Percentiles rank a stretch among this genome's conserved stretches.
phyloP scores from a whole-genome alignment of 2,329 filamentous ascomycete genomes.

The Xylaria arbuscula region DNA sequence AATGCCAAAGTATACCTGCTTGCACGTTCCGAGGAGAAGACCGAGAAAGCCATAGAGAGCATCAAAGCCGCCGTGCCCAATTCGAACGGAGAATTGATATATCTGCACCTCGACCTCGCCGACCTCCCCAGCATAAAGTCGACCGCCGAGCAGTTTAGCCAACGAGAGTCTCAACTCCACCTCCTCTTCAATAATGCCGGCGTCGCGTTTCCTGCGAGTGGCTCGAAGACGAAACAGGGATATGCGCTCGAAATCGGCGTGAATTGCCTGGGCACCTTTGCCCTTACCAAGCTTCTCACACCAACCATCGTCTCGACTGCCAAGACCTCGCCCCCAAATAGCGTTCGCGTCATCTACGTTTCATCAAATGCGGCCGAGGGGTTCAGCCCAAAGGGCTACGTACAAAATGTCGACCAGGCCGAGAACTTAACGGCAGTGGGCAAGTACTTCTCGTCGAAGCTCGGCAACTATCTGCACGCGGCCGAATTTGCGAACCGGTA shows the following conservation, averaged over 20 bases:
- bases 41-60: constrained; percentile 26
- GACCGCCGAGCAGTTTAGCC: constrained; percentile 61
- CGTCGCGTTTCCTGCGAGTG: constrained; percentile 59
- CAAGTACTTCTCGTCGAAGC: constrained; percentile 40
- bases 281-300: constrained; percentile 41
- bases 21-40: constrained; percentile 49
- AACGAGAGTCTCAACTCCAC: constrained; percentile 66
- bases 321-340: constrained; percentile 26
- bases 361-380: constrained; percentile 32
- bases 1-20: constrained; percentile 63
- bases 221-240: constrained; percentile 46
- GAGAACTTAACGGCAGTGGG: constrained; percentile 26
- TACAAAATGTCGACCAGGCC: constrained; percentile 39
- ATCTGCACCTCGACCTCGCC: constrained; percentile 35
- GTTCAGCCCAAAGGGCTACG: constrained; percentile 30
- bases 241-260: constrained; percentile 44
- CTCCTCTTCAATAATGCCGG: constrained; percentile 63
- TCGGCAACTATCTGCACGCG: constrained; percentile 37
- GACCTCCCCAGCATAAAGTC: constrained; percentile 49
- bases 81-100: constrained; percentile 45
- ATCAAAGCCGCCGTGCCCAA: constrained; percentile 33
- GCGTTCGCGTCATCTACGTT: constrained; percentile 42
- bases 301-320: constrained; percentile 35
- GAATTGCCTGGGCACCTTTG: constrained; percentile 42
- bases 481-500: constrained; percentile 36